Conservation (phyloP, 2,329 filamentous ascomycete genomes). For the Moelleriella libera region DNA sequence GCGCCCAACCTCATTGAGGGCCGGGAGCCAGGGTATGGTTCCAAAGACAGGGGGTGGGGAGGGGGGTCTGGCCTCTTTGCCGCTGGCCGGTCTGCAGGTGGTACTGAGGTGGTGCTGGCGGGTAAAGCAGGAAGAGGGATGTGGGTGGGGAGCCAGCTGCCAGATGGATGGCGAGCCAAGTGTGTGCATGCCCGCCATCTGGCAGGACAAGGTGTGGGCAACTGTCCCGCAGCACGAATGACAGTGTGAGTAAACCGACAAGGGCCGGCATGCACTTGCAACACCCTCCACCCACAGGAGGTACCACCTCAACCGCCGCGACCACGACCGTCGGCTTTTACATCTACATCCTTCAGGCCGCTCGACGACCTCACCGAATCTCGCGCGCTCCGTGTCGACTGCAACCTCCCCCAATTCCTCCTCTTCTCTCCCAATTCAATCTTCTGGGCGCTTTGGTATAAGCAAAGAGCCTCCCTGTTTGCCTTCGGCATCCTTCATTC, state of each 20-base stretch:
- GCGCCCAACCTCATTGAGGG: neutral
- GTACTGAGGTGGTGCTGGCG: too few relatives aligned
- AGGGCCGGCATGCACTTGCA: too few relatives aligned
- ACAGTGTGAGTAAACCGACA: too few relatives aligned
- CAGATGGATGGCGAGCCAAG: neutral
- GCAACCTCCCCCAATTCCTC: neutral
- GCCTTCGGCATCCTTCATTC: neutral
- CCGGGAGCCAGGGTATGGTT: neutral
- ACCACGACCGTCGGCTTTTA: neutral
- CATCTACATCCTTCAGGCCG: neutral
- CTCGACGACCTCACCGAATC: neutral
- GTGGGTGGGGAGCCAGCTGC: too few relatives aligned
- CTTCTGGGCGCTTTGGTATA: neutral
- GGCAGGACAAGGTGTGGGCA: too few relatives aligned
- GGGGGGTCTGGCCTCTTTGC: neutral
- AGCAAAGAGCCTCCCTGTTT: conserved; percentile 1
- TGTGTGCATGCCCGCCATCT: too few relatives aligned
- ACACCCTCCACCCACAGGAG: neutral
- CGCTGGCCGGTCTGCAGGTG: neutral
- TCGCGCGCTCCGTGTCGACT: neutral
- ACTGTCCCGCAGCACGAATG: too few relatives aligned
- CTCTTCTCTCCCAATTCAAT: neutral
- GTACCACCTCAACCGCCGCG: too few relatives aligned
- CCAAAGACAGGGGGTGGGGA: neutral
- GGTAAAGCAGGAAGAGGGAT: too few relatives aligned